Conservation (phyloP, 805 yeast genomes). For the Candida khao-thaluensis region DNA sequence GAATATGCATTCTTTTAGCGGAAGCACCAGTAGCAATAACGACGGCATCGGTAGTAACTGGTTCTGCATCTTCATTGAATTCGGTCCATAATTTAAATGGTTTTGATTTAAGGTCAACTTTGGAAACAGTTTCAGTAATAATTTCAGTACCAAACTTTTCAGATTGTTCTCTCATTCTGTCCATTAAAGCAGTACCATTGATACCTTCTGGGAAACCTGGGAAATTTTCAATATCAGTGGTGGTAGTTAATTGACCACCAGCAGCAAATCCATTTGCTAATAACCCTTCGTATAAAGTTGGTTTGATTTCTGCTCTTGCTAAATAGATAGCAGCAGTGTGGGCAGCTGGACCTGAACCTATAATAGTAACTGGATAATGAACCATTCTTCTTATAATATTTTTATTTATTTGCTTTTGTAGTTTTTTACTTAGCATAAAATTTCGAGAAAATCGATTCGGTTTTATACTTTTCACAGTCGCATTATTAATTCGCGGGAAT, state of each 20-base stretch:
- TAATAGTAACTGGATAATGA: constrained; percentile 80
- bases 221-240: constrained; percentile 97
- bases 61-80: constrained; percentile 87
- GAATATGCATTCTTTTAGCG: constrained; percentile 88
- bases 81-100: constrained; percentile 99
- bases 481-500: constrained; percentile 10
- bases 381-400: constrained; percentile 51
- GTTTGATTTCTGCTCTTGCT: constrained; percentile 94
- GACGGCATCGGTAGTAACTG: constrained; percentile 89
- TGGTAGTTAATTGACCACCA: constrained; percentile 98
- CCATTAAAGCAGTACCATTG: constrained; percentile 87
- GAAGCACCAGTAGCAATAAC: constrained; percentile 97
- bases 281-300: constrained; percentile 93
- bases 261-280: constrained; percentile 98
- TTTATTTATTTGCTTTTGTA: constrained; percentile 4
- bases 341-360: constrained; percentile 99
- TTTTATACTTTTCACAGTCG: constrained; percentile 10
- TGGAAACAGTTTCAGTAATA: constrained; percentile 92
- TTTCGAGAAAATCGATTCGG: constrained; percentile 4
- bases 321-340: constrained; percentile 98
- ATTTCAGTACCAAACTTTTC: constrained; percentile 87
- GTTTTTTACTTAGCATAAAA: constrained; percentile 11
- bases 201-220: constrained; percentile 98
- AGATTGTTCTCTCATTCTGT: constrained; percentile 88
- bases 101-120: constrained; percentile 80